A percentile compares a stretch with the other conserved stretches of the same genome.
These are phyloP conservation scores for Globisporangium cystogenes DNA, from an alignment of 352 stramenopile genomes.

Conservation along the genomic window DNA sequence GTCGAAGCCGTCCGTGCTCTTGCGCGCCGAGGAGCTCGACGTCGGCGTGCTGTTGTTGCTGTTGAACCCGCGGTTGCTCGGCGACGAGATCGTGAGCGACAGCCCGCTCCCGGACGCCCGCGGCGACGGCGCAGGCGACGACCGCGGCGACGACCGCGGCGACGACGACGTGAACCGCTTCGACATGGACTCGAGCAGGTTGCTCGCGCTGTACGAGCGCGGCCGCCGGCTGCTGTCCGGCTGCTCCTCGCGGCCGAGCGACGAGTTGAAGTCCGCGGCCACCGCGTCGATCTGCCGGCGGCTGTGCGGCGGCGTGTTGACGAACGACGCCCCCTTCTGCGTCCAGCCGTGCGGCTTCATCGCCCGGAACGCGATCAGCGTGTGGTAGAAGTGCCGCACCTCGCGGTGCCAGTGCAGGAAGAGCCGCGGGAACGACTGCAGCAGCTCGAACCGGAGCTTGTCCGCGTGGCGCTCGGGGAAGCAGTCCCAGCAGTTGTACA, in stretches of 20 bases:
- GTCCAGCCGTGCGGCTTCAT: constrained; percentile 87
- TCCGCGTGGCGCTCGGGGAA: constrained; percentile 86
- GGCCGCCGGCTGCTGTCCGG: constrained; percentile 45
- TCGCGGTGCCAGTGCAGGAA: constrained; percentile 88
- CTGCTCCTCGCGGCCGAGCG: constrained; percentile 60
- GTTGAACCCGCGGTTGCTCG: constrained; percentile 52
- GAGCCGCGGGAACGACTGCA: constrained; percentile 70
- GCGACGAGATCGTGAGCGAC: constrained; percentile 75
- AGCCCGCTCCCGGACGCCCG: constrained; percentile 32
- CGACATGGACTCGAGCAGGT: constrained; percentile 75
- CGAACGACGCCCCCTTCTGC: constrained; percentile 77
- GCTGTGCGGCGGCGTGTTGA: constrained; percentile 83
- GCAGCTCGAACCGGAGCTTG: constrained; percentile 77
- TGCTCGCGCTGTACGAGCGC: constrained; percentile 80
- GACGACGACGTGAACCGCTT: constrained; percentile 76
- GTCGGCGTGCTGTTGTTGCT: constrained; percentile 66
- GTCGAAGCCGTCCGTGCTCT: constrained; percentile 46
- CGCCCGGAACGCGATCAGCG: constrained; percentile 74
- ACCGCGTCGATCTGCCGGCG: constrained; percentile 85
- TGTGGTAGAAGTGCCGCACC: constrained; percentile 86
- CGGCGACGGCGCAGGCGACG: constrained; percentile 54
- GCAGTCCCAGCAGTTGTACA: constrained; percentile 90
- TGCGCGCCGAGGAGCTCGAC: constrained; percentile 33
- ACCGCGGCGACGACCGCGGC: constrained; percentile 54
- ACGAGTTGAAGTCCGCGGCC: constrained; percentile 82